Percentiles rank a stretch among this genome's conserved stretches.
phyloP scores from a whole-genome alignment of 2,329 filamentous ascomycete species.

The Akanthomyces uredinophilus region DNA sequence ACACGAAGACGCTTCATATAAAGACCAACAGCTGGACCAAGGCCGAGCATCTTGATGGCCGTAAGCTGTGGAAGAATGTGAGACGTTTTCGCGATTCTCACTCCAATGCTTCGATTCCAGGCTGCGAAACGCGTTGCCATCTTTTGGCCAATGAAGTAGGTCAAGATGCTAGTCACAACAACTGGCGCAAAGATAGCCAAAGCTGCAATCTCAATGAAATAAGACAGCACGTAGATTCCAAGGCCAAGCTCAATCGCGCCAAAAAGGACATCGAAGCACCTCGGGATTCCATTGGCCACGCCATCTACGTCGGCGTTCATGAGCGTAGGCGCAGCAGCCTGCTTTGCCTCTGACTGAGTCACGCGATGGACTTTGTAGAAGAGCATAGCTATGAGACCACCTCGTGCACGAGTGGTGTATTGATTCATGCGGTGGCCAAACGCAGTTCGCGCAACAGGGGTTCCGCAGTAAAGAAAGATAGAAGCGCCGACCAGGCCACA shows the following conservation, averaged over 20 bases:
- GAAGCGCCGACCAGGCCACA: not conserved
- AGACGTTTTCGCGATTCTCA: not conserved
- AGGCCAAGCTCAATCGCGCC: not conserved
- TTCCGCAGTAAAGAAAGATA: not conserved
- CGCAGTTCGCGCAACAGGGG: not conserved
- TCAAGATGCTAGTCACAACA: not conserved
- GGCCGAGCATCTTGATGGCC: not conserved
- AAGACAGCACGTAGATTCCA: not conserved
- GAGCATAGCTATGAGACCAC: conserved; percentile 30
- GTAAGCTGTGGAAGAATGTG: not conserved
- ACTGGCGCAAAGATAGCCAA: not conserved
- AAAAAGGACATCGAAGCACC: not conserved
- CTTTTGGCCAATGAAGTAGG: not conserved
- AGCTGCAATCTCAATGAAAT: not conserved
- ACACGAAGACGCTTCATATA: not conserved
- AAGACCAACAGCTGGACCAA: not conserved
- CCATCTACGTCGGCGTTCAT: conserved; percentile 6
- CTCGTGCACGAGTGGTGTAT: conserved; percentile 28
- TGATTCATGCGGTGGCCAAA: conserved; percentile 14
- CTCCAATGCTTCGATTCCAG: conserved; percentile 1
- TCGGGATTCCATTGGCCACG: not conserved
- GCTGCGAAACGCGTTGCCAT: not conserved
- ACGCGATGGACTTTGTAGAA: no score
- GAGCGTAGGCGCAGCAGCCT: conserved; percentile 16
- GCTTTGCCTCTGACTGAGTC: conserved; percentile 25